phyloP scores from a whole-genome alignment of 2,329 filamentous ascomycete species.

The Fusarium sacchari region DNA sequence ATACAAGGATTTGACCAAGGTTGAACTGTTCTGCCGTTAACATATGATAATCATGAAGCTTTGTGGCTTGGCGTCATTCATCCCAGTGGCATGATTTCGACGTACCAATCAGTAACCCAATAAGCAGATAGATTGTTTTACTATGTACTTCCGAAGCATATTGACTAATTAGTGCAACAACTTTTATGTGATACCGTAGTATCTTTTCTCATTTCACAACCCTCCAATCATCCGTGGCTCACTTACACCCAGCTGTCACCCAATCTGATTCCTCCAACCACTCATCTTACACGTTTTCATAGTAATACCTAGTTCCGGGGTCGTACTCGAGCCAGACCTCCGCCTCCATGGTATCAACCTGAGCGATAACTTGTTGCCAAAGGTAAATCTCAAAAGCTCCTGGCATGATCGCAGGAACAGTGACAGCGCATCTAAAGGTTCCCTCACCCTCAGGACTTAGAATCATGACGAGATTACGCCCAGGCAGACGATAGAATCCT shows the following conservation, averaged over 20 bases:
- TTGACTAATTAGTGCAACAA: too few relatives aligned
- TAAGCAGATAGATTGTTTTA: background rate
- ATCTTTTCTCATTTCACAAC: background rate
- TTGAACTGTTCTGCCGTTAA: background rate
- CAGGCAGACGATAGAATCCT: conserved; percentile 22
- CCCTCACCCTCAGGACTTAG: conserved; percentile 43
- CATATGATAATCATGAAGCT: background rate
- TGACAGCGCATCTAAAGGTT: conserved; percentile 51
- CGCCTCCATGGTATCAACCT: conserved; percentile 49
- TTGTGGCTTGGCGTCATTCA: background rate
- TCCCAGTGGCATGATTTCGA: background rate
- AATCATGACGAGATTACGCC: conserved; percentile 47
- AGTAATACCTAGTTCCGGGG: conserved; percentile 55
- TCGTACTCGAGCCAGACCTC: conserved; percentile 59
- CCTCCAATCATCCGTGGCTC: background rate
- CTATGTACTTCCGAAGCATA: background rate
- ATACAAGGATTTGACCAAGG: background rate
- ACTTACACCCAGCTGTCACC: background rate
- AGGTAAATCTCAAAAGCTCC: conserved; percentile 53
- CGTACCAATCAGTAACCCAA: background rate
- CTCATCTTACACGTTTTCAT: conserved; percentile 41
- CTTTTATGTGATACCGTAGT: background rate
- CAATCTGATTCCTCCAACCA: background rate
- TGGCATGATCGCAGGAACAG: conserved; percentile 48
- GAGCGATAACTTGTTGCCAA: conserved; percentile 51